Base-by-base conservation (phyloP, 2,329 filamentous ascomycete species). In the Xylariales sp. region DNA sequence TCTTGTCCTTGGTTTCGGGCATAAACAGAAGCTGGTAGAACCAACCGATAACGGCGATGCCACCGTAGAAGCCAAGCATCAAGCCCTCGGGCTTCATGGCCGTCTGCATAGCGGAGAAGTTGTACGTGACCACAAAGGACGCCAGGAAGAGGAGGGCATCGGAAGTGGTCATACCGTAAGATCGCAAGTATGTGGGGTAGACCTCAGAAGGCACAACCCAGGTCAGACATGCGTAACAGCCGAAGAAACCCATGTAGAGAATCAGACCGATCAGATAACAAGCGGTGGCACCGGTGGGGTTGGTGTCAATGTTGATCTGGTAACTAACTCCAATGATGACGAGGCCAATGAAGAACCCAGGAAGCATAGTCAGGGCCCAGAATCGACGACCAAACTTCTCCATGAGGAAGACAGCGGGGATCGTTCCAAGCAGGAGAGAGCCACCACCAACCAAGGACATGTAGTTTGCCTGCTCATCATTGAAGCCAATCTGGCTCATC, bases 371-470 rank as follows among this genome's bases (percentile, higher is more conserved):
- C 44, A 81, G 83, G 21, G 82, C 83, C 83, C 83, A 87, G 70
- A 86, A 86, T 4, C 83, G 78, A 16, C 83, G 78, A 11, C 83
- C 83, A 33, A 80, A 86, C 3, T 69, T 74, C 52, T 88, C 83
- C 83, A 88, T 88, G 45, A 76, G 75, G 54, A 85, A 70, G 39
- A 83, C 77, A 1, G 80, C 81, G 0, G 81, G 81, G 23, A 85
- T 80, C 0, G 81, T 82, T 16, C 81, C 82, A 13, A 88, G 49
- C 0, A 87, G 69, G 1, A 88, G 69, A 0, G 81, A 65, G 4
- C 79, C 82, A 18, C 83, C 82, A 4, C 83, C 83, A 12, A 88
- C 82, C 0, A 86, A 70, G 0, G 82, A 85, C 83, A 88, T 87
- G 68, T 85, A 87, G 42, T 81, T 84, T 13, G 78, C 62, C 34